Evolutionary conservation across 2,329 filamentous ascomycete genomes (phyloP).

Genomic region (Trichophyton simii): DNA sequence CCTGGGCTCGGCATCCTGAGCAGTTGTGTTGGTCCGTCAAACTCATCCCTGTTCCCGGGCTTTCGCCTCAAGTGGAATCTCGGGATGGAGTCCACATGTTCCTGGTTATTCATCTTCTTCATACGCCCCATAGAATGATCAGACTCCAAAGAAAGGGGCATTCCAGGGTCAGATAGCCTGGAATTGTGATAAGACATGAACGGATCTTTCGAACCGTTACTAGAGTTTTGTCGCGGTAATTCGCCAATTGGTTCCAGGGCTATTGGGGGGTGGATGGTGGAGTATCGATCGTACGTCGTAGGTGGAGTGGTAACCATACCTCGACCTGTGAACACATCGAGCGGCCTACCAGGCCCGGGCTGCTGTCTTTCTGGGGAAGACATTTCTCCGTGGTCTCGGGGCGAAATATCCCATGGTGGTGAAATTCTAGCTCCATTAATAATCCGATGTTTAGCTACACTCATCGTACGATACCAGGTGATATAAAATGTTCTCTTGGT

Average conservation of each 20-base stretch:
- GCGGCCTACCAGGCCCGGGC: constrained; percentile 23
- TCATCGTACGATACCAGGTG: not conserved
- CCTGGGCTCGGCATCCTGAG: constrained; percentile 59
- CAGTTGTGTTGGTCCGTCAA: constrained; percentile 76
- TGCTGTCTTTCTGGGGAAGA: constrained; percentile 15
- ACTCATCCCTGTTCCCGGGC: constrained; percentile 73
- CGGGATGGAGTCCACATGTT: constrained; percentile 21
- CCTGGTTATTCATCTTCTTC: constrained; percentile 22
- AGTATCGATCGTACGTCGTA: constrained; percentile 20
- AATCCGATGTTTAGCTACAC: constrained; percentile 4
- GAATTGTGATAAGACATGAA: constrained; percentile 22
- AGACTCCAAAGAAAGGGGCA: constrained; percentile 23
- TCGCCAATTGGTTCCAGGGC: constrained; percentile 23
- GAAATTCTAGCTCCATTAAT: constrained; percentile 8
- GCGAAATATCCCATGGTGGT: constrained; percentile 7
- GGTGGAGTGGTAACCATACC: constrained; percentile 19
- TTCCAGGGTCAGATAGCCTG: constrained; percentile 21
- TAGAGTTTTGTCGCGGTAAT: constrained; percentile 19
- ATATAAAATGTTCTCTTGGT: not conserved
- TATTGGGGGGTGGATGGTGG: constrained; percentile 20
- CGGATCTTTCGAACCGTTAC: constrained; percentile 26
- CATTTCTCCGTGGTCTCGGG: constrained; percentile 9
- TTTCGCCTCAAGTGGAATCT: constrained; percentile 43
- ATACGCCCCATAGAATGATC: constrained; percentile 28
- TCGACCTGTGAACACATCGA: constrained; percentile 17